Conservation (phyloP, 139 green algal species). For the Spirogloea muscicola region DNA sequence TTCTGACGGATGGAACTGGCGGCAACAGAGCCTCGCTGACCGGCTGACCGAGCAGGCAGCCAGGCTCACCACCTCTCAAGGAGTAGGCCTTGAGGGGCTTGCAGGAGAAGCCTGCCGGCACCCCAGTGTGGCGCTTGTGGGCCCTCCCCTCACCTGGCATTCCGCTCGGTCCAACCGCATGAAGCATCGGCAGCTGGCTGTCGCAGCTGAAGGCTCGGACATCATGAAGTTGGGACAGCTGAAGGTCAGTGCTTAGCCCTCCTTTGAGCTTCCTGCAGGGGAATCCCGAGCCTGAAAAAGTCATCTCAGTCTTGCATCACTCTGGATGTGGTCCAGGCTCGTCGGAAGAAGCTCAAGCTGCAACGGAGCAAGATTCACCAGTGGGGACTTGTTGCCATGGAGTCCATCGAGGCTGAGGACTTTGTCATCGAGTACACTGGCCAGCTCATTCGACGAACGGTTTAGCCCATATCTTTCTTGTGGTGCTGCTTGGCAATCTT, state of each 20-base stretch:
- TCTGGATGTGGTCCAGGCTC: slow-evolving; percentile 57
- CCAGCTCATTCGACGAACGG: slow-evolving; percentile 58
- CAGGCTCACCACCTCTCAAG: too few relatives aligned
- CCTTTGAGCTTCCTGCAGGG: neutral
- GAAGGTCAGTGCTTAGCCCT: slow-evolving; percentile 9
- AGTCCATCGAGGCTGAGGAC: slow-evolving; percentile 60
- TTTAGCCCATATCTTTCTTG: neutral
- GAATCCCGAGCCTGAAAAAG: too few relatives aligned
- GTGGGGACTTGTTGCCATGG: slow-evolving; percentile 72
- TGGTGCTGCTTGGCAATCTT: neutral
- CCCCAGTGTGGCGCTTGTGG: too few relatives aligned
- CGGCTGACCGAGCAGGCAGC: too few relatives aligned
- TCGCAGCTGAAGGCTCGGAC: slow-evolving; percentile 16
- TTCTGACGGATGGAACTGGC: neutral
- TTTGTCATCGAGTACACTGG: slow-evolving; percentile 85
- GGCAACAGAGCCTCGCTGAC: neutral
- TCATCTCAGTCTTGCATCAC: neutral
- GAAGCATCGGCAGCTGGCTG: slow-evolving; percentile 10
- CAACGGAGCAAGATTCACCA: slow-evolving; percentile 61
- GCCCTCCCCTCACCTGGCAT: too few relatives aligned
- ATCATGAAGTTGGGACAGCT: slow-evolving; percentile 35
- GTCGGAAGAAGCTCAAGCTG: slow-evolving; percentile 50
- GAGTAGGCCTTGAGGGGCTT: too few relatives aligned
- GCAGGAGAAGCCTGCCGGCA: too few relatives aligned
- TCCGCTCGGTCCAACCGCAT: slow-evolving; percentile 5